Percentiles rank a stretch among this genome's conserved stretches.
phyloP scores from a whole-genome alignment of 129 eudicot genomes.

The Pittosporum tobira region DNA sequence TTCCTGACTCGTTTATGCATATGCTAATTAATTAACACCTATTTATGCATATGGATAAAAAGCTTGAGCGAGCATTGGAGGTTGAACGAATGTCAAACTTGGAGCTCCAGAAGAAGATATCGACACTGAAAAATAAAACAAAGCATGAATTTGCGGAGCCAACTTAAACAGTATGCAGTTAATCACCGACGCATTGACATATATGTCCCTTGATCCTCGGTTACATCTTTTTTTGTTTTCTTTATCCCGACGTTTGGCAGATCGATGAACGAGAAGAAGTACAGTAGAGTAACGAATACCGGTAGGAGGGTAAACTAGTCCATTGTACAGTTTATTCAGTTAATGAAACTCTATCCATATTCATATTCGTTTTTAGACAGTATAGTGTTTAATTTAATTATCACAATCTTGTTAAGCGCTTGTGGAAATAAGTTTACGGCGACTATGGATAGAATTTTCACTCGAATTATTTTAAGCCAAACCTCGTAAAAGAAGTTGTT shows the following conservation, averaged over 20 bases:
- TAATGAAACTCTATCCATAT: too few relatives aligned
- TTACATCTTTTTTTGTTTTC: too few relatives aligned
- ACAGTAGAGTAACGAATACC: too few relatives aligned
- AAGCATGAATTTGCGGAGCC: slow-evolving; percentile 19
- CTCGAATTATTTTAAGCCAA: too few relatives aligned
- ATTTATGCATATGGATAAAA: slow-evolving; percentile 8
- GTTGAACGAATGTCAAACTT: slow-evolving; percentile 63
- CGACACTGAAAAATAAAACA: slow-evolving; percentile 28
- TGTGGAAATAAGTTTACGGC: too few relatives aligned
- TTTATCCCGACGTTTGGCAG: background rate
- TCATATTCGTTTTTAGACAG: too few relatives aligned
- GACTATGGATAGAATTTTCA: too few relatives aligned
- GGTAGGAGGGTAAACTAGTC: background rate
- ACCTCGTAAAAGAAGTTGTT: too few relatives aligned
- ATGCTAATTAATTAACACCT: background rate
- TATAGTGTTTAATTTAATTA: too few relatives aligned
- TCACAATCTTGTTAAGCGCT: too few relatives aligned
- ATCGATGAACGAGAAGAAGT: too few relatives aligned
- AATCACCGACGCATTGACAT: background rate
- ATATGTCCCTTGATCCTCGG: background rate
- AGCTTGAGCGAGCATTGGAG: slow-evolving; percentile 95
- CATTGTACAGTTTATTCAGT: background rate
- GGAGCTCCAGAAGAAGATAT: slow-evolving; percentile 67
- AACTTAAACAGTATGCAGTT: slow-evolving; percentile 7
- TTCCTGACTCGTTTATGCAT: too few relatives aligned